phyloP scores from a whole-genome alignment of 2,329 filamentous ascomycete genomes.

The Colletotrichum kahawae region DNA sequence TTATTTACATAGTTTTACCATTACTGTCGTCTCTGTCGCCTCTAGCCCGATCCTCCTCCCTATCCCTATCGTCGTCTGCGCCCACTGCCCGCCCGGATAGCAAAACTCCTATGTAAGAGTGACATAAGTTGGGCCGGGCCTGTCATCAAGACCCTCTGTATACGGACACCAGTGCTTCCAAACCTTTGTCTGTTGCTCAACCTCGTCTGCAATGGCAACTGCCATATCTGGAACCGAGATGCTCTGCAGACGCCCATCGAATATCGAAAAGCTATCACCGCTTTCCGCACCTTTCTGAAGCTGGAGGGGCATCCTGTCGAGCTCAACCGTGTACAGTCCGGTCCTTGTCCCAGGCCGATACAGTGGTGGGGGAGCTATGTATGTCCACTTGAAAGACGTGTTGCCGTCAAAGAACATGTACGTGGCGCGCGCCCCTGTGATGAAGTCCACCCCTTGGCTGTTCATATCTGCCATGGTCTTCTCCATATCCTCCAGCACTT shows the following conservation, averaged over 20 bases:
- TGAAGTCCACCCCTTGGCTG: not conserved
- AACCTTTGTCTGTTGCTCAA: not conserved
- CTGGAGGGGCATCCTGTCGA: not conserved
- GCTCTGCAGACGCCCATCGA: not conserved
- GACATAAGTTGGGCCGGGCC: not conserved
- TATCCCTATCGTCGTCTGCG: too few species aligned
- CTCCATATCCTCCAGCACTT: not conserved
- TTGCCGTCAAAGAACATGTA: not conserved
- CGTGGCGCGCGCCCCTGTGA: not conserved
- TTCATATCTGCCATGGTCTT: not conserved
- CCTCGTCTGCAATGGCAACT: not conserved
- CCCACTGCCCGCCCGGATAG: too few species aligned
- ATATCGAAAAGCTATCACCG: not conserved
- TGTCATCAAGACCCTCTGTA: not conserved
- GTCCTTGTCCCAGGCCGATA: not conserved
- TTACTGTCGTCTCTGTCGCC: too few species aligned
- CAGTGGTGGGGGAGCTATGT: not conserved
- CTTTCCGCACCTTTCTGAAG: not conserved
- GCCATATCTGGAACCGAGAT: conserved; percentile 3
- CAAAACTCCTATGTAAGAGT: not conserved
- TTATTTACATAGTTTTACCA: too few species aligned
- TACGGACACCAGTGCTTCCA: conserved; percentile 3
- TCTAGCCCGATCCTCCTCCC: too few species aligned
- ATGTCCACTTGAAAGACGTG: not conserved
- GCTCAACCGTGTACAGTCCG: not conserved